Evolutionary conservation across 2,329 filamentous ascomycete species (phyloP).

Genomic region (Clarireedia hainanense): DNA sequence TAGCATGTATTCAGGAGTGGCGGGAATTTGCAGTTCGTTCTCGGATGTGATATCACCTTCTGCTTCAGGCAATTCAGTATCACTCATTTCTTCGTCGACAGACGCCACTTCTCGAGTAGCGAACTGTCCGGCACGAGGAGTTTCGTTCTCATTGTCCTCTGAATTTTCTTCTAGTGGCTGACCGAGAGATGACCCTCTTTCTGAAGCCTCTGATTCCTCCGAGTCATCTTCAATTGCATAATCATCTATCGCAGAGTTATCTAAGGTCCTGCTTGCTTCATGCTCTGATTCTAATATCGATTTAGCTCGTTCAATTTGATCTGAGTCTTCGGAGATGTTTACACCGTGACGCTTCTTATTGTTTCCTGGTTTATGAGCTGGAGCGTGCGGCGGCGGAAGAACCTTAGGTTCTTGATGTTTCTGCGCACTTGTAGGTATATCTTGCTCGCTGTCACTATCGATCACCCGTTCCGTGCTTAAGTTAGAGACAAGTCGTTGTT

Average conservation of each 20-base stretch:
- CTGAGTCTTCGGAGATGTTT: not conserved
- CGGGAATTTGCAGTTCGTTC: too few relatives aligned
- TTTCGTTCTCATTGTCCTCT: not conserved
- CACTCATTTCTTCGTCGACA: not conserved
- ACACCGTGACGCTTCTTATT: not conserved
- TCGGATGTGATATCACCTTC: not conserved
- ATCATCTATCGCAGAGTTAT: not conserved
- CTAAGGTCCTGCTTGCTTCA: not conserved
- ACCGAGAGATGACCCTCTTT: not conserved
- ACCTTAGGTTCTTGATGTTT: not conserved
- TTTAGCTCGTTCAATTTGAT: not conserved
- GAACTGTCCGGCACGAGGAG: not conserved
- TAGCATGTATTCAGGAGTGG: not conserved
- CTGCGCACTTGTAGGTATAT: constrained; percentile 3
- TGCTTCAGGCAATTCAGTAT: not conserved
- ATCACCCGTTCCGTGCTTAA: constrained; percentile 7
- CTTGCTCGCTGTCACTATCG: constrained; percentile 6
- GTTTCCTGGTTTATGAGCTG: not conserved
- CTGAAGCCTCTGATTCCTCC: not conserved
- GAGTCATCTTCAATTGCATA: not conserved
- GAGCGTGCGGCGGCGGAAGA: not conserved
- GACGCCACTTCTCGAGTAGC: not conserved
- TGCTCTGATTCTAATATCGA: not conserved
- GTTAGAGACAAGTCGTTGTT: not conserved
- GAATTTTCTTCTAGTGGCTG: not conserved